Evolutionary conservation across 2,329 filamentous ascomycete species (phyloP).

Genomic region (Phialophora tarda): DNA sequence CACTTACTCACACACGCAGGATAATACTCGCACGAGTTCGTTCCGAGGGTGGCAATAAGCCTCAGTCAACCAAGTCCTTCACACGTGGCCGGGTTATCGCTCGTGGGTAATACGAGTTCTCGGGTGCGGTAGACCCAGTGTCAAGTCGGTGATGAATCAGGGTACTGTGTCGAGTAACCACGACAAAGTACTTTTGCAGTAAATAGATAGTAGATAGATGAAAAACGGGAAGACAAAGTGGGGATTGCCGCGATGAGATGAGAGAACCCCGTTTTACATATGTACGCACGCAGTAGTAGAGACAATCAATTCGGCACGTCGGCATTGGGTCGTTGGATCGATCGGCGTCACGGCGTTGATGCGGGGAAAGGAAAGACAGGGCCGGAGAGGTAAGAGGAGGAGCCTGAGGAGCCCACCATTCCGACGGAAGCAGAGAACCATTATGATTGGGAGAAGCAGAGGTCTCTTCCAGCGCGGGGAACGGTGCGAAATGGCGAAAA

Average conservation of each 20-base stretch:
- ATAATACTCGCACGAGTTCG: not conserved
- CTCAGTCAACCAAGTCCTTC: too few relatives aligned
- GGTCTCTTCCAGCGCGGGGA: not conserved
- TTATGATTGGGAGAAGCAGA: not conserved
- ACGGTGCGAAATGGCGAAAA: not conserved
- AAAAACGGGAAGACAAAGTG: not conserved
- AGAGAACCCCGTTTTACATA: not conserved
- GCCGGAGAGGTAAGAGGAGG: not conserved
- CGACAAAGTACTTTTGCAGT: too few relatives aligned
- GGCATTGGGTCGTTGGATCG: not conserved
- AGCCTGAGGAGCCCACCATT: not conserved
- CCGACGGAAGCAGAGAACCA: constrained; percentile 4
- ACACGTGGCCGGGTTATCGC: too few relatives aligned
- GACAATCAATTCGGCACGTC: not conserved
- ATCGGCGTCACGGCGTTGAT: not conserved
- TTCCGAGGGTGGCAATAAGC: not conserved
- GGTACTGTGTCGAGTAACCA: too few relatives aligned
- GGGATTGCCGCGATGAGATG: not conserved
- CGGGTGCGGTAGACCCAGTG: too few relatives aligned
- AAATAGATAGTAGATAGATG: not conserved
- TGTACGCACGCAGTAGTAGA: too few relatives aligned
- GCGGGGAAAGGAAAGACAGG: not conserved
- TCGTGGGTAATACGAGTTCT: too few relatives aligned
- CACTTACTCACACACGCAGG: too few relatives aligned
- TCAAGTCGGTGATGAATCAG: too few relatives aligned